These are phyloP conservation scores for Arabidopsis hybrid DNA, from an alignment of 441 rosid species.

Conservation along the genomic window DNA sequence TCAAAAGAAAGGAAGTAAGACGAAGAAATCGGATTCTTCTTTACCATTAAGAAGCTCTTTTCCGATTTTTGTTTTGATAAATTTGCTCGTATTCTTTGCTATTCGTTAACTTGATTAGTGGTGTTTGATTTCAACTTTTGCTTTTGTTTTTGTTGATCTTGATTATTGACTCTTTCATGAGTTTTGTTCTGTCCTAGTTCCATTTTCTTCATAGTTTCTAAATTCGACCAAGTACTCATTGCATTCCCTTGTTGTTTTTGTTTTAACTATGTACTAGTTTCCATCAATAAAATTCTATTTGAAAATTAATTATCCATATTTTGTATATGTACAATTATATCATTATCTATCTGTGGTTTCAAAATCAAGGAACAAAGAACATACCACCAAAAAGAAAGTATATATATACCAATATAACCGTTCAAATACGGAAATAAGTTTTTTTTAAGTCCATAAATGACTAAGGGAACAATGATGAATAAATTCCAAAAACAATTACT, in stretches of 20 bases:
- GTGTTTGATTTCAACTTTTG: neutral
- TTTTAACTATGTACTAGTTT: conserved; percentile 9
- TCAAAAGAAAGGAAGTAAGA: conserved; percentile 44
- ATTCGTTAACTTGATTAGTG: conserved; percentile 7
- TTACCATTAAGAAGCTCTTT: conserved; percentile 27
- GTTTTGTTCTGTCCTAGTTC: conserved; percentile 15
- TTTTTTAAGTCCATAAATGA: neutral
- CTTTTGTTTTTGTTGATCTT: neutral
- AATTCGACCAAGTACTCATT: too few species aligned
- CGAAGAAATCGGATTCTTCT: conserved; percentile 53
- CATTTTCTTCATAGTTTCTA: neutral
- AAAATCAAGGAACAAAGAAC: neutral
- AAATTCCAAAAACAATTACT: neutral
- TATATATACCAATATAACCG: neutral
- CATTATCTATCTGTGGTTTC: neutral
- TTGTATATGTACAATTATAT: neutral
- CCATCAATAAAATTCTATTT: conserved; percentile 23
- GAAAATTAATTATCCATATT: neutral
- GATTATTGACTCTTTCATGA: conserved; percentile 1
- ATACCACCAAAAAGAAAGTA: too few species aligned
- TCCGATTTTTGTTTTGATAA: conserved; percentile 40
- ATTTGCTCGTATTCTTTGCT: conserved; percentile 41
- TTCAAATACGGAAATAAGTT: neutral
- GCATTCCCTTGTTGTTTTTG: conserved; percentile 15
- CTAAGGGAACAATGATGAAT: neutral